A percentile compares a stretch with the other conserved stretches of the same genome.
These are phyloP conservation scores for Geranium brycei DNA, from an alignment of 345 rosid species.

Conservation along the genomic window DNA sequence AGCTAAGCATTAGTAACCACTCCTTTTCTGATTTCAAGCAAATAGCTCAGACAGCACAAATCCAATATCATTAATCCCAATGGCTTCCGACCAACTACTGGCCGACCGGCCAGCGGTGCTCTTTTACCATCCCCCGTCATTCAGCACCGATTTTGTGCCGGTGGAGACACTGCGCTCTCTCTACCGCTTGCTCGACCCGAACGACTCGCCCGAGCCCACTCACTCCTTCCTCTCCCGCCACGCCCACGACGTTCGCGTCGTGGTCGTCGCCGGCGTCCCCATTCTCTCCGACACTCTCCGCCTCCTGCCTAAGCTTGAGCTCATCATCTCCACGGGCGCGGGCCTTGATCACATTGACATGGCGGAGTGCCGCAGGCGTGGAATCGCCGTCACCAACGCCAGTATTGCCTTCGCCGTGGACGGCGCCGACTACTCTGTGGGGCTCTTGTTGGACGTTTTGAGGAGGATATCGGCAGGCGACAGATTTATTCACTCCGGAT, in stretches of 20 bases:
- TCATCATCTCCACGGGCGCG: constrained; percentile 27
- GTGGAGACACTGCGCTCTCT: constrained; percentile 2
- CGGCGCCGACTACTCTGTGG: constrained; percentile 31
- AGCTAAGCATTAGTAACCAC: no score
- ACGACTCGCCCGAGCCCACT: constrained; percentile 18
- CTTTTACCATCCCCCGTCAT: constrained; percentile 7
- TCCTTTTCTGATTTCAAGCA: no score
- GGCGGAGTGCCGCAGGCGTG: constrained; percentile 27
- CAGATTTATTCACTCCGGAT: constrained; percentile 20
- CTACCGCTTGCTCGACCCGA: constrained; percentile 23
- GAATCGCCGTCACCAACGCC: constrained; percentile 27
- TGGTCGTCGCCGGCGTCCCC: constrained; percentile 17
- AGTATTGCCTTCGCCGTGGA: constrained; percentile 26
- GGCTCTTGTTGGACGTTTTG: constrained; percentile 31
- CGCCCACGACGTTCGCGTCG: constrained; percentile 20
- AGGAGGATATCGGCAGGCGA: constrained; percentile 24
- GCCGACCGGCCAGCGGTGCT: constrained; percentile 1
- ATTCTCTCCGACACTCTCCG: constrained; percentile 21
- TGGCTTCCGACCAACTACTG: no score
- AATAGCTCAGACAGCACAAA: no score
- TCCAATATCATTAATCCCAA: no score
- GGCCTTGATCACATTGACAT: constrained; percentile 38
- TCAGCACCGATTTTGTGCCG: constrained; percentile 2
- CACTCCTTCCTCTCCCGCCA: constrained; percentile 10
- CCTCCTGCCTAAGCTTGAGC: constrained; percentile 18